These are phyloP conservation scores for Earliella scabrosa DNA, from an alignment of 1,284 basidiomycete species.

Conservation along the genomic window DNA sequence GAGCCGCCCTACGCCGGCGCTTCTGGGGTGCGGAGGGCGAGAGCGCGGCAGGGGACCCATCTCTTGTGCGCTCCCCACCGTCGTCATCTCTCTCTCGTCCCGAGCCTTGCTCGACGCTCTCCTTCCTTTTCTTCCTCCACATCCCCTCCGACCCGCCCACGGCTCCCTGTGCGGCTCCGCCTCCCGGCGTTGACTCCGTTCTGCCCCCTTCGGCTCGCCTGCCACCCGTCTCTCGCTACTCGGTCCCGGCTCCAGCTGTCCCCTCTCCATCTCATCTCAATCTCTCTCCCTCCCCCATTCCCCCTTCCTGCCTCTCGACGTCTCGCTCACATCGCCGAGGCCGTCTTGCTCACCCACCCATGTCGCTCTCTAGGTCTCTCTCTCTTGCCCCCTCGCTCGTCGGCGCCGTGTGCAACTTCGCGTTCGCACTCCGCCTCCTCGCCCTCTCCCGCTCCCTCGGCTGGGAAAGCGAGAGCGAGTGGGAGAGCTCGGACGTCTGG, in stretches of 20 bases:
- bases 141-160: neutral
- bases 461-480: conserved; percentile 73
- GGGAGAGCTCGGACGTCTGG: conserved; percentile 69
- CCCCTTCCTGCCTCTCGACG: neutral
- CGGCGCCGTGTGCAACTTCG: conserved; percentile 58
- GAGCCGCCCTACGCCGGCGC: neutral
- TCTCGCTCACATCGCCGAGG: neutral
- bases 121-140: conserved; percentile 1
- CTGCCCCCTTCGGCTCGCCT: neutral
- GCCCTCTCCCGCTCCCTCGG: conserved; percentile 62
- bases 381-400: conserved; percentile 59
- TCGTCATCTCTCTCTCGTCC: conserved; percentile 11
- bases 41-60: neutral
- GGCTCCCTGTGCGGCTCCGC: neutral
- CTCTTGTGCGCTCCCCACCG: conserved; percentile 7
- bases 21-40: neutral
- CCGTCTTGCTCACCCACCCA: conserved; percentile 13
- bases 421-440: conserved; percentile 58
- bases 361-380: conserved; percentile 48
- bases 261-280: neutral
- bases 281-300: neutral
- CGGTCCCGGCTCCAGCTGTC: neutral
- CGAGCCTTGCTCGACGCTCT: neutral
- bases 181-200: conserved; percentile 5
- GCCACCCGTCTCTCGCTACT: conserved; percentile 1